Evolutionary conservation across 768 basidiomycete species (phyloP).

Genomic region (Lentinula boryana): DNA sequence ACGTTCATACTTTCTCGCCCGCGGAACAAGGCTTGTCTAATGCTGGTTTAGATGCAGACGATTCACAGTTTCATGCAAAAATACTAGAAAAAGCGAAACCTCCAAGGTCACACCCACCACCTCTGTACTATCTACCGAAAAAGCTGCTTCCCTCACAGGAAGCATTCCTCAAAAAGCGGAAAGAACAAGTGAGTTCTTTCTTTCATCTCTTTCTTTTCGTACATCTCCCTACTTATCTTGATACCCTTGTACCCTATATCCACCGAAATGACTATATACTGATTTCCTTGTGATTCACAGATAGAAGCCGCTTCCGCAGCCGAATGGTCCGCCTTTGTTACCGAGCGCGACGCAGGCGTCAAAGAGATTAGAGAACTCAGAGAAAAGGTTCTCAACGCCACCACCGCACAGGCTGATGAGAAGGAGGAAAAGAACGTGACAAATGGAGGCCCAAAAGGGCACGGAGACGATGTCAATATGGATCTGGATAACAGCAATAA

Average conservation of each 20-base stretch:
- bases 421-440: constrained; percentile 10
- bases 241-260: background rate
- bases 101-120: constrained; percentile 65
- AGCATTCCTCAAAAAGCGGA: constrained; percentile 54
- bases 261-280: background rate
- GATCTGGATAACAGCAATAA: constrained; percentile 15
- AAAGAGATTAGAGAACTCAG: constrained; percentile 60
- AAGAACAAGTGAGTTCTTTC: constrained; percentile 46
- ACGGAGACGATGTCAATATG: constrained; percentile 23
- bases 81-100: constrained; percentile 35
- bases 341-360: constrained; percentile 52
- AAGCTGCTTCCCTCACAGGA: constrained; percentile 66
- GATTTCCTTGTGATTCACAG: constrained; percentile 25
- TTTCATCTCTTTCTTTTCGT: too few species aligned
- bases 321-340: constrained; percentile 62
- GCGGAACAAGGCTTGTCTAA: background rate
- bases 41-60: background rate
- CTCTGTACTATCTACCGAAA: constrained; percentile 72
- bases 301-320: constrained; percentile 55
- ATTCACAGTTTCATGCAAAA: constrained; percentile 13
- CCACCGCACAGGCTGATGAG: constrained; percentile 27
- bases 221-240: too few species aligned
- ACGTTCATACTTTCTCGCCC: background rate
- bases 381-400: constrained; percentile 49
- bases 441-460: constrained; percentile 6